A percentile compares a stretch with the other conserved stretches of the same genome.
Evolutionary conservation across 306 rosid genomes (phyloP).

Genomic region (Arachis stenosperma): DNA sequence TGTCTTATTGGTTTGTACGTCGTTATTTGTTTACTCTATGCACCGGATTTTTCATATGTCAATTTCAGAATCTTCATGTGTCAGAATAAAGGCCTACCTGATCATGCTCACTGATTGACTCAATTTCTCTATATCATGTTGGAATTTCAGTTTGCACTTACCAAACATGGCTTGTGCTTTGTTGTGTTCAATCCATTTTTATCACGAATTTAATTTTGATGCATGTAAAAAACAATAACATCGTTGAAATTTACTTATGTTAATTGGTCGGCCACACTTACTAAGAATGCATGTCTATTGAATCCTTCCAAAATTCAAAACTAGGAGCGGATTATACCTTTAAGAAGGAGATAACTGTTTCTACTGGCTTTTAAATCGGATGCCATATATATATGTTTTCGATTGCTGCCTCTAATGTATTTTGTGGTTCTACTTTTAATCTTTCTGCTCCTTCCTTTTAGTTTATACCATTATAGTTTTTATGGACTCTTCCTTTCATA

Average conservation of each 20-base stretch:
- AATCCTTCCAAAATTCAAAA: constrained; percentile 5
- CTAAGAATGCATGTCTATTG: not conserved
- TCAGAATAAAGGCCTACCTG: not conserved
- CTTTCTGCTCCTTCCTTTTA: not conserved
- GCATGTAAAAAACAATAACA: too few relatives aligned
- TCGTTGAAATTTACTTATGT: not conserved
- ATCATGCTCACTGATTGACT: constrained; percentile 1
- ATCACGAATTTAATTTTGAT: too few relatives aligned
- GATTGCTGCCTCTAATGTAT: constrained; percentile 1
- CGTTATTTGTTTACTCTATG: not conserved
- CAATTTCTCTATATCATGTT: not conserved
- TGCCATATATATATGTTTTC: constrained; percentile 11
- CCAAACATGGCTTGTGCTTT: not conserved
- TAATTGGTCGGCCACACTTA: constrained; percentile 9
- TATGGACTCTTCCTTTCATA: constrained; percentile 28
- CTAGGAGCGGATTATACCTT: not conserved
- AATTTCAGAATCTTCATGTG: not conserved
- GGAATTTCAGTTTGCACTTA: not conserved
- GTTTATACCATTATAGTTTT: constrained; percentile 9
- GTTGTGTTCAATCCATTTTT: not conserved
- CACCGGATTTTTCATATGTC: not conserved
- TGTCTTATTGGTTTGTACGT: not conserved
- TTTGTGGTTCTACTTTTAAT: not conserved
- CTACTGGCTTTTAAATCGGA: constrained; percentile 4
- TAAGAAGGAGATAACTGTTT: not conserved